Percentiles rank a stretch among this genome's conserved stretches.
phyloP scores from a whole-genome alignment of 345 rosid genomes.

The Iberis pinnata region DNA sequence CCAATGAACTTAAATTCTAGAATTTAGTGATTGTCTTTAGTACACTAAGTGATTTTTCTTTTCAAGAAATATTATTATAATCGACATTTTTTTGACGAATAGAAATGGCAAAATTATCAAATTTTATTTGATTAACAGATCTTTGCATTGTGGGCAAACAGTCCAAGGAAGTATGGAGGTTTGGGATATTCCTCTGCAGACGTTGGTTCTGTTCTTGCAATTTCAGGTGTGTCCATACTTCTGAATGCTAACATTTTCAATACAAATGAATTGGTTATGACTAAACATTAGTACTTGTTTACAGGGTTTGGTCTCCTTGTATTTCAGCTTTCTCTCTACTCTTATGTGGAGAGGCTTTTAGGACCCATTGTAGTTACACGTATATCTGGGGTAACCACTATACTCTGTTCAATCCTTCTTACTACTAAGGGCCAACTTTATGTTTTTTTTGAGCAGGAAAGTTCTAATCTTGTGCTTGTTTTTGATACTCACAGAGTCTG shows the following conservation, averaged over 20 bases:
- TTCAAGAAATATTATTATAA: too few relatives aligned
- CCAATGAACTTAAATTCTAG: too few relatives aligned
- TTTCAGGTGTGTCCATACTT: conserved; percentile 48
- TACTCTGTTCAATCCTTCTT: background rate
- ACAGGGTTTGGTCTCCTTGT: conserved; percentile 75
- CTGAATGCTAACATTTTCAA: background rate
- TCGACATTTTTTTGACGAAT: background rate
- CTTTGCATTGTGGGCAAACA: conserved; percentile 85
- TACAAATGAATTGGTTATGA: background rate
- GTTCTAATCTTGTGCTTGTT: conserved; percentile 17
- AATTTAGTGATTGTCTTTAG: too few relatives aligned
- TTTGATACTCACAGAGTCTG: conserved; percentile 39
- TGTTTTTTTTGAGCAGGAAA: background rate
- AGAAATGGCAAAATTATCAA: background rate
- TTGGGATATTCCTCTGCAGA: conserved; percentile 51
- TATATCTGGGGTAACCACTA: conserved; percentile 51
- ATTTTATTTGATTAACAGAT: conserved; percentile 35
- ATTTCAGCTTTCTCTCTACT: conserved; percentile 62
- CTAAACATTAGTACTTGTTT: conserved; percentile 1
- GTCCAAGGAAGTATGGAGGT: conserved; percentile 67
- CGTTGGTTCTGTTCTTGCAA: conserved; percentile 71
- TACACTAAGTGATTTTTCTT: too few relatives aligned
- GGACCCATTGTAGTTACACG: conserved; percentile 56
- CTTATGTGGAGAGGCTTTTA: conserved; percentile 50
- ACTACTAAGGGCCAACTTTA: too few relatives aligned